phyloP scores from a whole-genome alignment of 2,329 filamentous ascomycete species.

The Aspergillus novofumigatus region DNA sequence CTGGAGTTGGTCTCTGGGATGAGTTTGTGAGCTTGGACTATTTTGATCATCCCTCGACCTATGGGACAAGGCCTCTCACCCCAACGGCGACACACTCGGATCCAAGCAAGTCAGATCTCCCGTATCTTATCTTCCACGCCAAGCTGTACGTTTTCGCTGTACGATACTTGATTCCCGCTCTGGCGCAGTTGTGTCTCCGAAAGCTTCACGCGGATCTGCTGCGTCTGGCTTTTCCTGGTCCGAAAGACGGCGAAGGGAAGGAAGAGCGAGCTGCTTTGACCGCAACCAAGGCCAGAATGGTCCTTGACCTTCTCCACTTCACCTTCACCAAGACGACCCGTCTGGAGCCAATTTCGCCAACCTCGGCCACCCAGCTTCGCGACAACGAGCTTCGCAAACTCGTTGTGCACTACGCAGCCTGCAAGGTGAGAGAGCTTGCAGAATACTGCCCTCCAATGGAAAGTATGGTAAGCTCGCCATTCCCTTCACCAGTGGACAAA shows the following conservation, averaged over 20 bases:
- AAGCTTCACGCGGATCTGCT: conserved; percentile 38
- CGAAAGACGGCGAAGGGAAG: conserved; percentile 12
- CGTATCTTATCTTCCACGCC: conserved; percentile 41
- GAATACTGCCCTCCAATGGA: conserved; percentile 29
- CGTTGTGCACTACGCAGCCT: conserved; percentile 38
- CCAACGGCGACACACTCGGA: conserved; percentile 7
- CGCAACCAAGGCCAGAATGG: conserved; percentile 28
- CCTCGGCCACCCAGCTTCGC: conserved; percentile 32
- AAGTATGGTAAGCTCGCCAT: conserved; percentile 20
- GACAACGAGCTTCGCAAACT: conserved; percentile 40
- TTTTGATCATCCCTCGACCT: conserved; percentile 20
- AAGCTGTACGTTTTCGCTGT: conserved; percentile 43
- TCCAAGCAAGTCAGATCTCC: conserved; percentile 21
- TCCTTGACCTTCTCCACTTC: conserved; percentile 37
- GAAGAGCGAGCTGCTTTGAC: conserved; percentile 21
- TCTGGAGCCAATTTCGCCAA: conserved; percentile 35
- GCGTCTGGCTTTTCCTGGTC: conserved; percentile 24
- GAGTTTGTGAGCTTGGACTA: conserved; percentile 37
- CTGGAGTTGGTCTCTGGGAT: conserved; percentile 36
- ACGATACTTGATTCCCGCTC: conserved; percentile 37
- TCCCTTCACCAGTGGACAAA: conserved; percentile 17
- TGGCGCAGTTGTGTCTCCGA: conserved; percentile 38
- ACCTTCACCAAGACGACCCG: conserved; percentile 38
- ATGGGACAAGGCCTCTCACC: conserved; percentile 6
- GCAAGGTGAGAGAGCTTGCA: conserved; percentile 37